Percentiles rank a stretch among this genome's conserved stretches.
Conservation (phyloP, 2,329 filamentous ascomycete species). For the Dothistroma pini region DNA sequence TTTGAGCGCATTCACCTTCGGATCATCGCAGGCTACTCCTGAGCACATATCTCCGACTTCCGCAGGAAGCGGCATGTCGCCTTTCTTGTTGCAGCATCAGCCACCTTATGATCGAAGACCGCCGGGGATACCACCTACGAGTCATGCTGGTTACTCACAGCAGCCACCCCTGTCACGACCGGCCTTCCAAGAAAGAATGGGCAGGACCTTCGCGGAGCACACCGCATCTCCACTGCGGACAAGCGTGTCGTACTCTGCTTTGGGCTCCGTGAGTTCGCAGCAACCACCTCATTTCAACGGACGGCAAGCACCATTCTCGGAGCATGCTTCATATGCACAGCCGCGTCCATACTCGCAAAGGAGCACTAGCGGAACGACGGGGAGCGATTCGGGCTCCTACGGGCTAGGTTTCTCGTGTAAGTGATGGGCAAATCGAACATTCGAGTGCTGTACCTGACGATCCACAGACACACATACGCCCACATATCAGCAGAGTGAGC, state of each 20-base stretch:
- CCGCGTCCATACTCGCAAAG: conserved; percentile 24
- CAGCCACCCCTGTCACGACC: conserved; percentile 42
- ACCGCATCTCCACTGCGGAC: conserved; percentile 44
- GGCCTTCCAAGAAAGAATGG: conserved; percentile 43
- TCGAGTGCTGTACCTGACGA: background rate
- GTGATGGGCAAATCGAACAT: conserved; percentile 10
- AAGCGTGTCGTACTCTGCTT: conserved; percentile 44
- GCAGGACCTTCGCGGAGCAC: conserved; percentile 41
- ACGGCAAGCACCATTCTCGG: conserved; percentile 27
- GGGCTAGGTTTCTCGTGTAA: conserved; percentile 35
- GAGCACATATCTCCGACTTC: conserved; percentile 46
- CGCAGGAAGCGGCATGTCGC: conserved; percentile 37
- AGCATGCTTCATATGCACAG: conserved; percentile 20
- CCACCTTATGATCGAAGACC: conserved; percentile 23
- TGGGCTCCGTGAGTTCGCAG: conserved; percentile 20
- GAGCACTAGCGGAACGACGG: conserved; percentile 20
- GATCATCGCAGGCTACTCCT: conserved; percentile 50
- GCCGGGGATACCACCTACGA: conserved; percentile 18
- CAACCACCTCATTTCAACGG: conserved; percentile 16
- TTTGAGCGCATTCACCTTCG: conserved; percentile 65
- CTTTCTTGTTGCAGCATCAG: conserved; percentile 36
- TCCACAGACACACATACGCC: conserved; percentile 22
- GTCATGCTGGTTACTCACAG: conserved; percentile 15
- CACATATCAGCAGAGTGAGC: conserved; percentile 18
- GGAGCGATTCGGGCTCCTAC: conserved; percentile 23